Percentiles rank a stretch among this genome's conserved stretches.
Evolutionary conservation across 306 rosid species (phyloP).

Genomic region (Dicorynia guianensis): DNA sequence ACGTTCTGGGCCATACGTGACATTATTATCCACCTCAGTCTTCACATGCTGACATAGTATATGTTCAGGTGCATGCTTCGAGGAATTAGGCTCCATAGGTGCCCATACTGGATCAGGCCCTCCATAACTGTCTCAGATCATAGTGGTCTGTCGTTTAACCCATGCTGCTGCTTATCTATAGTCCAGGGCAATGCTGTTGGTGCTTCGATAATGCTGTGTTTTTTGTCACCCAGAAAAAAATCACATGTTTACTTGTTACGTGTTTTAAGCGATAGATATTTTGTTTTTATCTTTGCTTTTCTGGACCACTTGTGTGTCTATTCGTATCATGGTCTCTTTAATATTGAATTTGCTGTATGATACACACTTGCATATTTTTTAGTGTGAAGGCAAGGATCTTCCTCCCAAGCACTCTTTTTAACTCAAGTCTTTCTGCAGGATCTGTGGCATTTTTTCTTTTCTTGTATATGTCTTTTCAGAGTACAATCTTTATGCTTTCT

Average conservation of each 20-base stretch:
- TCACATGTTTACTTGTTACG: not conserved
- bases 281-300: not conserved
- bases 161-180: slow-evolving; percentile 9
- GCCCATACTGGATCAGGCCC: slow-evolving; percentile 99
- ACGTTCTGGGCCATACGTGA: slow-evolving; percentile 37
- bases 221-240: not conserved
- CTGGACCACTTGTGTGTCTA: not conserved
- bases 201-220: slow-evolving; percentile 1
- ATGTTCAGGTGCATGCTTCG: slow-evolving; percentile 91
- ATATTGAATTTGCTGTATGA: slow-evolving; percentile 11
- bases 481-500: slow-evolving; percentile 3
- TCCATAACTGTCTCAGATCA: slow-evolving; percentile 90
- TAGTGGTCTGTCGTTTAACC: slow-evolving; percentile 62
- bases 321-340: not conserved
- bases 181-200: slow-evolving; percentile 14
- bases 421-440: not conserved
- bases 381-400: slow-evolving; percentile 21
- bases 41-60: slow-evolving; percentile 40
- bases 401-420: slow-evolving; percentile 4
- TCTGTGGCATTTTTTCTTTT: slow-evolving; percentile 6
- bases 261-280: not conserved
- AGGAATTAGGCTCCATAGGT: slow-evolving; percentile 95
- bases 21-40: slow-evolving; percentile 11
- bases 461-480: not conserved
- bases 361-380: slow-evolving; percentile 5